Evolutionary conservation across 225 moss, liverwort and hornwort species (phyloP), one percentile per base, ranked within the genome.

Genomic region (Neckera pumila): DNA sequence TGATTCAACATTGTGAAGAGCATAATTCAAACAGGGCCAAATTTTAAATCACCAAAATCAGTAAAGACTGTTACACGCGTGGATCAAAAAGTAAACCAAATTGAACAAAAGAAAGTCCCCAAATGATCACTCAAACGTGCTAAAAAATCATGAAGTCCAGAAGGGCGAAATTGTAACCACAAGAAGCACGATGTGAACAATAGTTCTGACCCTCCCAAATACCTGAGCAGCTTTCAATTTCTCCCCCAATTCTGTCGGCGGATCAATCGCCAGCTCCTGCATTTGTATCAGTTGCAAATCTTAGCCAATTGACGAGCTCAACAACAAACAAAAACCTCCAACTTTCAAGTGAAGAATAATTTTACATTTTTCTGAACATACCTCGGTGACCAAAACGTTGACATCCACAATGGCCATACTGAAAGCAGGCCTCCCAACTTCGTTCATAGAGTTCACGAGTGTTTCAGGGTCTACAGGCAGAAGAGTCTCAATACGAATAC

Each of bases 401-500:
- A 95, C 95, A 91, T 98, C 93, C 42, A 98, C 94, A 74, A 98
- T 85, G 53, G 89, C 90, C 92, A 98, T 96, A 84, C 95, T 96
- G 85, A 95, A 91, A 79, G 81, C 51, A 81, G 96, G 98, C 87
- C 96, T 95, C n/a, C 92, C 93, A 49, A 93, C 77, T 84, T 87
- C 86, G 82, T 98, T 98, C 83, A 96, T 76, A 20, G 86, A 90
- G 51, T 94, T 92, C 62, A 91, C 86, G 76, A 98, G 72, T 6
- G 45, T 76, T 66, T 94, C 88, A 19, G 90, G 85, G 82, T 92
- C 93, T 40, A 98, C 58, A 60, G 91, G 90, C 83, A 96, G 51
- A 47, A 96, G 92, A 18, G 96, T 97, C 82, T 95, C 96, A 81
- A 98, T 76, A 87, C 94, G 92, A 72, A 98, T 86, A 27, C 92